Evolutionary conservation across 768 basidiomycete species (phyloP), one percentile per base, ranked within the genome.

Genomic region (Kwoniella dendrophila): DNA sequence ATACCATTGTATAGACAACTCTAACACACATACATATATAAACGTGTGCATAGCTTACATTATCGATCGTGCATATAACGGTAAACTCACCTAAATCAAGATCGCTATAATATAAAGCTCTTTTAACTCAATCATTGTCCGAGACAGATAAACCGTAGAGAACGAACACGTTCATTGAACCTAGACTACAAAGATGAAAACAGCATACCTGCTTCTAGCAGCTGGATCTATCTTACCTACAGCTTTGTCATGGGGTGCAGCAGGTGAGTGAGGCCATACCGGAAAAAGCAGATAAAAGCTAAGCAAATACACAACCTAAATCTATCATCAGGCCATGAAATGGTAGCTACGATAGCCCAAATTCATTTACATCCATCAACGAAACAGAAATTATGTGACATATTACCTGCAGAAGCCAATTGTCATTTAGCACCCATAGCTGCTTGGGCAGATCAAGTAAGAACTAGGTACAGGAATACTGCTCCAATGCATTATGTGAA

Each of bases 261-360:
- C 73, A 32, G 77, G 77, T 78, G 40, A 22, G 75, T 20, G 24
- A 24, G 3, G 12, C 16, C 41, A 10, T 47, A 24, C 49, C 7
- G 0, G 10, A 54, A 11, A 16, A 27, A 33, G 26, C 16, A 50
- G 24, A 24, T 14, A 20, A 1, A 18, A 48, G 27, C 22, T 47
- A 6, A 7, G 45, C 16, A 8, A 47, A 7, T 12, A 24, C 26
- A n/a, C 3, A 33, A 5, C 10, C 51, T 53, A 26, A 20, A 16
- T 26, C 3, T 26, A 11, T 38, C 20, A 16, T 12, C 64, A 86
- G 92, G 94, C 3, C 94, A 97, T 70, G 90, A 96, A 81, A 87
- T 96, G 32, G 86, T 92, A 4, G 94, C 93, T 0, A 95, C 93
- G 3, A 89, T 98, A 59, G 95, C 95, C 0, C 89, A 97, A 76